Percentiles rank a stretch among this genome's conserved stretches.
phyloP scores from a whole-genome alignment of 192 early-diverging fungal species.

The Backusella tarrabulga region DNA sequence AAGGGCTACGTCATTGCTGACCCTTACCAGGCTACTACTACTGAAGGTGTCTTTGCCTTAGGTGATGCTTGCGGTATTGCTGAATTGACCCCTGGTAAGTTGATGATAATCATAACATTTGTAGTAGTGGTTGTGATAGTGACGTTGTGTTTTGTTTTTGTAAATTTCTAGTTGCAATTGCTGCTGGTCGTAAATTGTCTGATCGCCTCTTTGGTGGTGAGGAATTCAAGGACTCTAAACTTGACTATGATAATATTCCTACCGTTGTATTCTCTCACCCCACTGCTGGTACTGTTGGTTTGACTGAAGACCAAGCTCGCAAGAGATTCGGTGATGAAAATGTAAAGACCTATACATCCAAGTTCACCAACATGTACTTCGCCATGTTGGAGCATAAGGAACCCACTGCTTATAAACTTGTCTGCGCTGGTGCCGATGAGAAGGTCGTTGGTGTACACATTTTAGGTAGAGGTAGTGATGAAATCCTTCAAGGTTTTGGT shows the following conservation, averaged over 20 bases:
- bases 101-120: not conserved
- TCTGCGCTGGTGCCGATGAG: constrained; percentile 86
- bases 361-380: constrained; percentile 93
- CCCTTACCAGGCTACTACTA: constrained; percentile 83
- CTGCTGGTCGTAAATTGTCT: constrained; percentile 85
- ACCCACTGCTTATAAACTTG: constrained; percentile 88
- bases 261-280: constrained; percentile 97
- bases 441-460: constrained; percentile 96
- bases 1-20: constrained; percentile 79
- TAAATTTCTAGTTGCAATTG: constrained; percentile 77
- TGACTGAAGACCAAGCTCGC: constrained; percentile 82
- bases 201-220: constrained; percentile 89
- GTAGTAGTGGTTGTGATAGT: not conserved
- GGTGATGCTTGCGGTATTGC: constrained; percentile 93
- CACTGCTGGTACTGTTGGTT: constrained; percentile 83
- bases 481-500: constrained; percentile 94
- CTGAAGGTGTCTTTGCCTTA: constrained; percentile 76
- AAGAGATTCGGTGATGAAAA: constrained; percentile 71
- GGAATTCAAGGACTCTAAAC: constrained; percentile 67
- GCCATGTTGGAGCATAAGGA: constrained; percentile 85
- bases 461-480: constrained; percentile 85
- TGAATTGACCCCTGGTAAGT: constrained; percentile 85
- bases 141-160: not conserved
- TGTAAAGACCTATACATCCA: constrained; percentile 83
- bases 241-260: constrained; percentile 94